Conservation (phyloP, 1,284 basidiomycete species). For the Cryptococcus sp. region DNA sequence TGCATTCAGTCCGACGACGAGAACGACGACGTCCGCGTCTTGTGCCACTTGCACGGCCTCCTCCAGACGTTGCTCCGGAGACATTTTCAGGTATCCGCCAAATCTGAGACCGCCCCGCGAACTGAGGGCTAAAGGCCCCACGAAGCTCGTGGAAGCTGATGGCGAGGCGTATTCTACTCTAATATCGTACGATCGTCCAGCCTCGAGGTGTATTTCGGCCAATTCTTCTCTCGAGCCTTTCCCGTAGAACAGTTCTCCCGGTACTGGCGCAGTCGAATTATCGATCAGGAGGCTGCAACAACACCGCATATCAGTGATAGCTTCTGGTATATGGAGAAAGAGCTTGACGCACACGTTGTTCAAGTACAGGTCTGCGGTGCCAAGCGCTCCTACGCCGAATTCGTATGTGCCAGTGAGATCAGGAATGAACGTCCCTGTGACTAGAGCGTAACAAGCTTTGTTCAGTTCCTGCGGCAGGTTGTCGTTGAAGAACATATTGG, state of each 20-base stretch:
- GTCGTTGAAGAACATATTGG: slow-evolving; percentile 14
- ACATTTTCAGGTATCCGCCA: slow-evolving; percentile 13
- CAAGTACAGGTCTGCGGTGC: slow-evolving; percentile 6
- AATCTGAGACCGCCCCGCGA: slow-evolving; percentile 18
- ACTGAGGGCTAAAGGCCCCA: slow-evolving; percentile 3
- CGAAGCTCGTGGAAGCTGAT: slow-evolving; percentile 5
- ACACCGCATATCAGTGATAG: no score
- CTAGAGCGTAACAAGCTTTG: slow-evolving; percentile 9
- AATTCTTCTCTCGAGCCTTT: slow-evolving; percentile 14
- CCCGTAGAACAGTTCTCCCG: slow-evolving; percentile 10
- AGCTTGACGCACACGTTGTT: slow-evolving; percentile 5
- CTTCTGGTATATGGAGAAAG: background rate
- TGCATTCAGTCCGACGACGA: slow-evolving; percentile 26
- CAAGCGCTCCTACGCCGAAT: slow-evolving; percentile 7
- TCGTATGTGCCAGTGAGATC: slow-evolving; percentile 3
- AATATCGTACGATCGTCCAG: slow-evolving; percentile 11
- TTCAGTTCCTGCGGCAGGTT: slow-evolving; percentile 7
- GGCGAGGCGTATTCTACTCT: slow-evolving; percentile 9
- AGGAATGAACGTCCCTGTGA: slow-evolving; percentile 5
- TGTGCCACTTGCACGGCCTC: slow-evolving; percentile 35
- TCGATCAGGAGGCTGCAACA: slow-evolving; percentile 5
- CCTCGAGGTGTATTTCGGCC: slow-evolving; percentile 10
- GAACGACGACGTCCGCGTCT: slow-evolving; percentile 24
- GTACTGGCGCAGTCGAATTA: slow-evolving; percentile 7
- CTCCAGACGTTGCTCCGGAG: slow-evolving; percentile 14